Evolutionary conservation across 306 rosid genomes (phyloP).

Genomic region (Castanospermum australe): DNA sequence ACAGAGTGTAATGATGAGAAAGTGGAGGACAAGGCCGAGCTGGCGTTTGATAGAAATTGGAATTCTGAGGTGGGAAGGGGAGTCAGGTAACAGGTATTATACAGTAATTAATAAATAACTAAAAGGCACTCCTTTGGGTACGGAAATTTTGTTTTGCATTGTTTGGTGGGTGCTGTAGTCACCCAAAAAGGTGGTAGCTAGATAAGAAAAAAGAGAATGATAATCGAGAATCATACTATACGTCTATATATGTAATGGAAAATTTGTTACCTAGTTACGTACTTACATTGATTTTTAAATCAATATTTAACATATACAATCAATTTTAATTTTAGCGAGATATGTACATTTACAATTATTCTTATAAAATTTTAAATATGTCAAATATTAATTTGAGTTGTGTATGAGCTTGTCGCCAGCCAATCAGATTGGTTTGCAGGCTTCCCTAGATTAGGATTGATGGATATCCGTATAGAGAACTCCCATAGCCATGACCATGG

Average conservation of each 20-base stretch:
- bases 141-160: slow-evolving; percentile 15
- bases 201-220: background rate
- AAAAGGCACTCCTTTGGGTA: slow-evolving; percentile 28
- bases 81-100: slow-evolving; percentile 1
- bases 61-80: background rate
- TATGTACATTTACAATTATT: too few species aligned
- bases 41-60: slow-evolving; percentile 15
- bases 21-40: slow-evolving; percentile 12
- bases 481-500: too few species aligned
- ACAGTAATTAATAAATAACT: background rate
- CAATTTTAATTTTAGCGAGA: too few species aligned
- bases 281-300: too few species aligned
- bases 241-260: too few species aligned
- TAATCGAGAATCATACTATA: too few species aligned
- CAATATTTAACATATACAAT: too few species aligned
- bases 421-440: slow-evolving; percentile 24
- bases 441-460: background rate
- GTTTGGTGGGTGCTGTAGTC: slow-evolving; percentile 20
- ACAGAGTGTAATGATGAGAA: slow-evolving; percentile 22
- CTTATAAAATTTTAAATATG: too few species aligned
- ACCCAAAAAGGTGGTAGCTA: slow-evolving; percentile 5
- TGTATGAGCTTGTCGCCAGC: slow-evolving; percentile 16
- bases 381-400: too few species aligned
- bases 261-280: too few species aligned
- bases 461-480: background rate